Conservation (phyloP, 2,329 filamentous ascomycete species). For the Botryotinia narcissicola region DNA sequence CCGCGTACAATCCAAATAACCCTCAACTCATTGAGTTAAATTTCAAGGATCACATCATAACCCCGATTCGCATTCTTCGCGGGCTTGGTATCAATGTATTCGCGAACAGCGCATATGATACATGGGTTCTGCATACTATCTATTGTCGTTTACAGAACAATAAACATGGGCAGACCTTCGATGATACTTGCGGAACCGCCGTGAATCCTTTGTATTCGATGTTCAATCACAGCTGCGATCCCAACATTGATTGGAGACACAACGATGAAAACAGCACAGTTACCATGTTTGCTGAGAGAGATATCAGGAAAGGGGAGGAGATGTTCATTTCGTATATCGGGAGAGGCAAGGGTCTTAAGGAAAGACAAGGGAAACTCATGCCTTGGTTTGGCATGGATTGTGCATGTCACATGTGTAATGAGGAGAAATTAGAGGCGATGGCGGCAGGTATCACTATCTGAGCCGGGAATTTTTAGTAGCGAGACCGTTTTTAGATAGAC, state of each 20-base stretch:
- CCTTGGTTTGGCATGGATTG: constrained; percentile 24
- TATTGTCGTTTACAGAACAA: constrained; percentile 39
- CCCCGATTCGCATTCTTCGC: constrained; percentile 35
- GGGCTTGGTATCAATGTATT: constrained; percentile 37
- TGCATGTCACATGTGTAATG: constrained; percentile 13
- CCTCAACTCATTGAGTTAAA: constrained; percentile 37
- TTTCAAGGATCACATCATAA: constrained; percentile 34
- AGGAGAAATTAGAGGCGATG: constrained; percentile 4
- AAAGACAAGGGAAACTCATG: constrained; percentile 21
- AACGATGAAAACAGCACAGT: constrained; percentile 30
- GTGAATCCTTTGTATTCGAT: constrained; percentile 37
- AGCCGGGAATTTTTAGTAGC: not conserved
- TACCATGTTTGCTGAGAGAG: constrained; percentile 31
- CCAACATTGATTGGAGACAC: constrained; percentile 37
- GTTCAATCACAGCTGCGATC: constrained; percentile 40
- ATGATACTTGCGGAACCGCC: constrained; percentile 34
- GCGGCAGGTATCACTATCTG: not conserved
- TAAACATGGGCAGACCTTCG: constrained; percentile 34
- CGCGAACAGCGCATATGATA: constrained; percentile 34
- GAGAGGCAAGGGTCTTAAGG: constrained; percentile 10
- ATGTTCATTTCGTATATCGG: constrained; percentile 34
- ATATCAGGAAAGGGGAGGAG: constrained; percentile 31
- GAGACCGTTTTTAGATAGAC: not conserved
- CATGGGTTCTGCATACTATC: constrained; percentile 38
- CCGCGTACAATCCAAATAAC: constrained; percentile 33